Evolutionary conservation across 495 filamentous ascomycete genomes (phyloP), one percentile per base, ranked within the genome.

Genomic region (Neurospora sp.): DNA sequence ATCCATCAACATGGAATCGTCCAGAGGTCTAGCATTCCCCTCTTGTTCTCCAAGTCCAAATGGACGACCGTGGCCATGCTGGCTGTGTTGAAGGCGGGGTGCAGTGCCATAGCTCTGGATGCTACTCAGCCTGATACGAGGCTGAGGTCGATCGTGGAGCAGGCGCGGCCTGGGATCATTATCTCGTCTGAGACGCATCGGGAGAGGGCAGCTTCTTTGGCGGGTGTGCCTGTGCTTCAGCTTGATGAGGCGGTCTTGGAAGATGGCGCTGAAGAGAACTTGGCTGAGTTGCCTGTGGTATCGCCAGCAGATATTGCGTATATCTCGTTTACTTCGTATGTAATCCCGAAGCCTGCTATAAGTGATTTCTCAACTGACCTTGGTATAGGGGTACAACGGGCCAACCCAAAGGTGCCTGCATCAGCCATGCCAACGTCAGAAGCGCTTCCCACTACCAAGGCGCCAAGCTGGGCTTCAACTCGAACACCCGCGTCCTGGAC

Each of bases 11-110:
- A 82, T 23, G 86, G 88, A 7, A 84, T 90, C 46, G 81, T 82
- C 3, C 85, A 84, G 1, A 88, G 88, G 42, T 81, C 78, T 0
- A 71, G 89, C 2, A 86, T 91, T 1, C 87, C 88, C 4, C 76
- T 91, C 0, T 88, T 85, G 72, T 82, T 90, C 39, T 84, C 87
- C 54, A 91, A 91, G 71, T 89, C 87, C 8, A 79, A 77, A 78
- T 89, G 83, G 82, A 85, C 85, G 5, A 77, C 89, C 35, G 83
- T 91, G 6, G 82, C 88, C 1, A 85, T 87, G 77, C 69, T 91
- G 7, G 88, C 86, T 3, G 83, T 91, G 20, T 80, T 87, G 4
- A 88, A 87, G 75, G 86, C 88, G 12, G 90, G 90, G 10, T 88
- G 85, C 23, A 87, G 85, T 0, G 88, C 88, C 72, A 84, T 89